A percentile compares a stretch with the other conserved stretches of the same genome.
Evolutionary conservation across 2,329 filamentous ascomycete genomes (phyloP).

Genomic region (Diaporthe helianthi): DNA sequence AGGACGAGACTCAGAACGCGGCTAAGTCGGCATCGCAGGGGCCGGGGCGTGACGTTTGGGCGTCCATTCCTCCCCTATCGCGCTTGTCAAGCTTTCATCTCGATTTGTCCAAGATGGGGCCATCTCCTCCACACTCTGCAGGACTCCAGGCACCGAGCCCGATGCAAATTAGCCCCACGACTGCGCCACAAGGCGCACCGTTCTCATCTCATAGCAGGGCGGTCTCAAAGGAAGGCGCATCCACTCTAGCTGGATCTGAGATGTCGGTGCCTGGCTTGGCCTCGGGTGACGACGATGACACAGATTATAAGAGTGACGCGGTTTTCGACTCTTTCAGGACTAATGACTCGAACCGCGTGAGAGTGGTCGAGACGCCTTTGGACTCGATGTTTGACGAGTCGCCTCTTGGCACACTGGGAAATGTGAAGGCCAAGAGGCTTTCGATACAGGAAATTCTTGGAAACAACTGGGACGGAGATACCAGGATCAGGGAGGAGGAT

Average conservation of each 20-base stretch:
- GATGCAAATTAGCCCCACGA: slow-evolving; percentile 49
- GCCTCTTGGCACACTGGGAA: slow-evolving; percentile 64
- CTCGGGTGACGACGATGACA: slow-evolving; percentile 79
- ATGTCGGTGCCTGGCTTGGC: slow-evolving; percentile 68
- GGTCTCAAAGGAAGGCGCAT: slow-evolving; percentile 59
- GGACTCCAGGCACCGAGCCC: slow-evolving; percentile 50
- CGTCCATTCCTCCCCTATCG: slow-evolving; percentile 63
- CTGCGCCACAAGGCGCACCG: slow-evolving; percentile 38
- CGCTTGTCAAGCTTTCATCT: slow-evolving; percentile 62
- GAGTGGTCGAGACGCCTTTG: slow-evolving; percentile 73
- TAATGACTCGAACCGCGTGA: slow-evolving; percentile 69
- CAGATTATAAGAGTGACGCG: slow-evolving; percentile 79
- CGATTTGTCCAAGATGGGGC: slow-evolving; percentile 56
- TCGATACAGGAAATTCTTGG: slow-evolving; percentile 67
- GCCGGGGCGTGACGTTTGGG: slow-evolving; percentile 56
- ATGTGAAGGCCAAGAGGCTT: slow-evolving; percentile 59
- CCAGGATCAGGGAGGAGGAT: slow-evolving; percentile 69
- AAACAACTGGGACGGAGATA: slow-evolving; percentile 60
- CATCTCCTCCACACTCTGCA: slow-evolving; percentile 49
- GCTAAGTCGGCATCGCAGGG: slow-evolving; percentile 42
- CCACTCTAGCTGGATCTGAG: slow-evolving; percentile 74
- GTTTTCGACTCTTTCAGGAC: slow-evolving; percentile 80
- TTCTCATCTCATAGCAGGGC: slow-evolving; percentile 51
- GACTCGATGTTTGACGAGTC: slow-evolving; percentile 86
- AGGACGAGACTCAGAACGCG: slow-evolving; percentile 37